Percentiles rank a stretch among this genome's conserved stretches.
These are phyloP conservation scores for Cladosporium cucumerinum DNA, from an alignment of 2,329 filamentous ascomycete genomes.

Conservation along the genomic window DNA sequence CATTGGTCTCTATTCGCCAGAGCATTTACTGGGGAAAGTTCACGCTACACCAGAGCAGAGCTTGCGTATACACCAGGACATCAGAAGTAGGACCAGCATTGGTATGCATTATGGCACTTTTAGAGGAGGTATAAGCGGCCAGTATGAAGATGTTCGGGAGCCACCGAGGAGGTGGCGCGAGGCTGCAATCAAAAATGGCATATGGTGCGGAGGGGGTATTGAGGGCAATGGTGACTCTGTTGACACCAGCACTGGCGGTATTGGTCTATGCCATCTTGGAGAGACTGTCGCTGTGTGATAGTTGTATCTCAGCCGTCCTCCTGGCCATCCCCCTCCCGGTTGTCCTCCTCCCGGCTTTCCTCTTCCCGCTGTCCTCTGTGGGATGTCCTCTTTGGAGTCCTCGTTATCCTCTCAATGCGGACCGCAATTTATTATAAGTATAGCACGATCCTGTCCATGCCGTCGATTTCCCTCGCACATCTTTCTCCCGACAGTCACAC, in stretches of 20 bases:
- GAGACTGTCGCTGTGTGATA: slow-evolving; percentile 44
- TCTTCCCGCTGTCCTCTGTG: not conserved
- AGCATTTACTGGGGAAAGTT: slow-evolving; percentile 43
- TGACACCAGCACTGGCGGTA: slow-evolving; percentile 37
- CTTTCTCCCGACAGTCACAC: not conserved
- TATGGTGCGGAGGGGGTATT: slow-evolving; percentile 33
- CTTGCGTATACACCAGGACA: slow-evolving; percentile 46
- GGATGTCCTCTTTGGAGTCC: not conserved
- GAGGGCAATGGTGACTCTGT: slow-evolving; percentile 29
- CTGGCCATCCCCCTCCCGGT: too few relatives aligned
- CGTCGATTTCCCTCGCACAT: not conserved
- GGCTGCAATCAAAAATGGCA: slow-evolving; percentile 41
- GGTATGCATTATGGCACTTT: slow-evolving; percentile 54
- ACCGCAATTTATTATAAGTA: not conserved
- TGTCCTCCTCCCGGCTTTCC: not conserved
- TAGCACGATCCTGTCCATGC: not conserved
- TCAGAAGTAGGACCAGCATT: slow-evolving; percentile 47
- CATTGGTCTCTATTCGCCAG: slow-evolving; percentile 48
- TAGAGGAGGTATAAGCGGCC: slow-evolving; percentile 42
- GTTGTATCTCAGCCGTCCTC: not conserved
- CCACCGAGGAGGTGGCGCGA: slow-evolving; percentile 46
- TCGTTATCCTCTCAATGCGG: not conserved
- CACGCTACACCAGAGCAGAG: slow-evolving; percentile 50
- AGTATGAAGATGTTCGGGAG: slow-evolving; percentile 50
- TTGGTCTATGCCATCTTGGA: slow-evolving; percentile 44